Evolutionary conservation across 257 asterid species (phyloP).

Genomic region (Forsythia suspensa): DNA sequence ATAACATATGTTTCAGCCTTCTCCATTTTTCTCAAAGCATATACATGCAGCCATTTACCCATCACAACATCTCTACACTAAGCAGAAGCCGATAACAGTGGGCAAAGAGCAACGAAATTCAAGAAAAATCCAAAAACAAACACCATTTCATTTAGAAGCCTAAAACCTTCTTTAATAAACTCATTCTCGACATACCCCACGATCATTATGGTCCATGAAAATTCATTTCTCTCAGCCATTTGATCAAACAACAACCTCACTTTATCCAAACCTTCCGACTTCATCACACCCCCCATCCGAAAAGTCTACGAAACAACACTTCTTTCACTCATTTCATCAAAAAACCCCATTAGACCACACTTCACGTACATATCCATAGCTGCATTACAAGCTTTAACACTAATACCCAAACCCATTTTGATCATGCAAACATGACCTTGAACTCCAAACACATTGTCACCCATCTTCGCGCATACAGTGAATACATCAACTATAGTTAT

Average conservation of each 20-base stretch:
- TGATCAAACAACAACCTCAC: slow-evolving; percentile 59
- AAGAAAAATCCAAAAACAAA: slow-evolving; percentile 39
- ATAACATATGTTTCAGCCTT: slow-evolving; percentile 45
- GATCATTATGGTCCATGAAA: slow-evolving; percentile 68
- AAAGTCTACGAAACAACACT: slow-evolving; percentile 81
- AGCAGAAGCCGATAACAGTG: slow-evolving; percentile 62
- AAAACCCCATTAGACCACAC: slow-evolving; percentile 53
- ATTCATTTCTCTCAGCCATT: slow-evolving; percentile 75
- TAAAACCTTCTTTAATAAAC: slow-evolving; percentile 44
- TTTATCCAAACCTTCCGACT: slow-evolving; percentile 53
- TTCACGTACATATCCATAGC: slow-evolving; percentile 75
- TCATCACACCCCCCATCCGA: slow-evolving; percentile 61
- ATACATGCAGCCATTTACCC: slow-evolving; percentile 70
- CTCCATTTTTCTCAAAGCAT: slow-evolving; percentile 43
- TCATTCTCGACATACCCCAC: slow-evolving; percentile 58
- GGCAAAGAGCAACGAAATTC: slow-evolving; percentile 51
- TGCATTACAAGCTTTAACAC: slow-evolving; percentile 59
- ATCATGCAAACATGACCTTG: slow-evolving; percentile 55
- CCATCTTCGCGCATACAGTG: slow-evolving; percentile 55
- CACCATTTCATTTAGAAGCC: slow-evolving; percentile 54
- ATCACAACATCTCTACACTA: slow-evolving; percentile 55
- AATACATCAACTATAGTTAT: slow-evolving; percentile 59
- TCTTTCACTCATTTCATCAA: slow-evolving; percentile 53
- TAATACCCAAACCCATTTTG: slow-evolving; percentile 52
- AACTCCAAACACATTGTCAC: slow-evolving; percentile 44